Conservation (phyloP, 2,329 filamentous ascomycete genomes). For the Ophiostoma australiae region DNA sequence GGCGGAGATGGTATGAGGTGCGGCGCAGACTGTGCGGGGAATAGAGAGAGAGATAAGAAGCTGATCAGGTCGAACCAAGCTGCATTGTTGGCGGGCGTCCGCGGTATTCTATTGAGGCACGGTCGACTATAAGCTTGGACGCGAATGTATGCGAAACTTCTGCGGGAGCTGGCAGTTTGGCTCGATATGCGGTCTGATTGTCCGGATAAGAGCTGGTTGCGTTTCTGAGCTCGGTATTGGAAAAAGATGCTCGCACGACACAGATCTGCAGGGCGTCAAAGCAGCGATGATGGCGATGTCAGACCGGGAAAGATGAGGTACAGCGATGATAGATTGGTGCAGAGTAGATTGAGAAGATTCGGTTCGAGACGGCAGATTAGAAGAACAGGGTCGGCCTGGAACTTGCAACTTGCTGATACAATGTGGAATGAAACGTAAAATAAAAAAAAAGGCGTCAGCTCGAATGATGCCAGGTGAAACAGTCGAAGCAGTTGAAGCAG, state of each 20-base stretch:
- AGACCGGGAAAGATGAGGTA: background rate
- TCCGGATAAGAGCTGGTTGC: background rate
- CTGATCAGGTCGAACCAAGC: constrained; percentile 5
- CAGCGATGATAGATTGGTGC: background rate
- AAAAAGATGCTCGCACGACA: background rate
- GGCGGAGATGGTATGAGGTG: background rate
- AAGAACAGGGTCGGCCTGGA: background rate
- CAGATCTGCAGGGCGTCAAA: background rate
- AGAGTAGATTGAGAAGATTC: background rate
- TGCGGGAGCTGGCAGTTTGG: background rate
- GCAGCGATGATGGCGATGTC: background rate
- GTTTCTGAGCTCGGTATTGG: background rate
- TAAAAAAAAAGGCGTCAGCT: background rate
- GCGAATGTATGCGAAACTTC: background rate
- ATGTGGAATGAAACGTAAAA: background rate
- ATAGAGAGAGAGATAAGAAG: background rate
- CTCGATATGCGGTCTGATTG: background rate
- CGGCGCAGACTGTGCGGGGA: background rate
- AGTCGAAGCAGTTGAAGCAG: background rate
- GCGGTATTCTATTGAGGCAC: background rate
- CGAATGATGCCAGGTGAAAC: background rate
- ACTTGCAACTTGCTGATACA: background rate
- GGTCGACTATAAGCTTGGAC: background rate
- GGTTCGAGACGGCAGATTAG: background rate
- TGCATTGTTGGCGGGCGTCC: constrained; percentile 15